Evolutionary conservation across 179 eudicot genomes (phyloP), one percentile per base, ranked within the genome.

Genomic region (Silene coronaria): DNA sequence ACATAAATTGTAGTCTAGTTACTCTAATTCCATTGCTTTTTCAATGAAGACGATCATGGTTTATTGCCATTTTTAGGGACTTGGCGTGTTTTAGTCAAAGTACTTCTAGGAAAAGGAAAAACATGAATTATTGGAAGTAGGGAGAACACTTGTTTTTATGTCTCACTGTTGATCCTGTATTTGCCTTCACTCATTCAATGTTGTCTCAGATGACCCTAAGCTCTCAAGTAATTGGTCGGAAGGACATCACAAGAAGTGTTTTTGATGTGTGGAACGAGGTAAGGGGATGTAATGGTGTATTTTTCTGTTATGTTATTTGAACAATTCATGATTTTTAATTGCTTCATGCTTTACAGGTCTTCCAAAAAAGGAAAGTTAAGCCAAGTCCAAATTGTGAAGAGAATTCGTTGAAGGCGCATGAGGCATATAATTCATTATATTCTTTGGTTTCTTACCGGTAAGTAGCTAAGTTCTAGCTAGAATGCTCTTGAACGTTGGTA

Each of bases 181-280:
- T 26, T 68, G 45, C 17, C 27, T 66, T 36, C 68, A 53, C 57
- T 71, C 28, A 71, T 51, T 30, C 13, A 28, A 48, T 74, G 19
- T 62, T 78, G 69, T 78, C 64, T 45, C 76, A 96, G 99, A 72
- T 84, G 81, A 93, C 92, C 36, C 86, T 96, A 72, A 85, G 88
- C 75, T 88, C 98, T 66, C 99, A 96, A 77, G 90, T 93, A 77
- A 87, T 96, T 81, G 99, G 99, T 72, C 85, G 89, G 66, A 96
- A 96, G 88, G 99, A 96, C 80, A 80, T 88, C 60, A 77, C 93
- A 82, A 89, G 81, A 86, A 91, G 93, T 84, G 80, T 86, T 76
- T 91, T 96, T 81, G 98, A 96, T 77, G 76, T 96, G 58, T 96
- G 99, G 99, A 93, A 90, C 84, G 97, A 89, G 96, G 99, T 96